Percentiles rank a stretch among this genome's conserved stretches.
Evolutionary conservation across 768 basidiomycete species (phyloP).

Genomic region (Crassisporium funariophilum): DNA sequence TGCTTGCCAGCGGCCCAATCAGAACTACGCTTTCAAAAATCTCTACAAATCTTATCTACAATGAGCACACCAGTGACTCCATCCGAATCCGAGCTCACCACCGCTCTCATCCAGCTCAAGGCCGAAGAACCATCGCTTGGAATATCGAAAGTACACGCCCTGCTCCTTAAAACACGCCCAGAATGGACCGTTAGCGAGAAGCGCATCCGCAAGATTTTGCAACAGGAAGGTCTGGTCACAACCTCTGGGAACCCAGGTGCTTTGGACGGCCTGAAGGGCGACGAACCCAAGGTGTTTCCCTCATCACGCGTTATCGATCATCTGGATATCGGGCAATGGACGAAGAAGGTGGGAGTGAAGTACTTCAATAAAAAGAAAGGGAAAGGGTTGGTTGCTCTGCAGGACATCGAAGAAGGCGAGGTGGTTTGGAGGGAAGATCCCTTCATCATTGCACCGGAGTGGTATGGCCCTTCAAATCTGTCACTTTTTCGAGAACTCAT

Average conservation of each 20-base stretch:
- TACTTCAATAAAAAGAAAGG: slow-evolving; percentile 74
- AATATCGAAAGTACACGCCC: slow-evolving; percentile 67
- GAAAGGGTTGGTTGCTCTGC: slow-evolving; percentile 78
- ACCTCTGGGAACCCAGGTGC: slow-evolving; percentile 16
- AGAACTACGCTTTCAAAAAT: no score
- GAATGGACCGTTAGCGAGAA: slow-evolving; percentile 86
- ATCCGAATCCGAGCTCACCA: slow-evolving; percentile 62
- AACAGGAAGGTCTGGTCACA: slow-evolving; percentile 52
- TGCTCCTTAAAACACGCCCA: slow-evolving; percentile 59
- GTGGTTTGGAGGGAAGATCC: slow-evolving; percentile 86
- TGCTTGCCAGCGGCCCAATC: no score
- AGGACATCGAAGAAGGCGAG: slow-evolving; percentile 69
- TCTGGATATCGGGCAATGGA: slow-evolving; percentile 66
- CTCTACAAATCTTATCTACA: no score
- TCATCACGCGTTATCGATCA: slow-evolving; percentile 64
- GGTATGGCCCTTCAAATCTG: slow-evolving; percentile 46
- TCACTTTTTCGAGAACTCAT: neutral
- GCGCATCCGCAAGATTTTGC: slow-evolving; percentile 71
- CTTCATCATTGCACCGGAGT: slow-evolving; percentile 79
- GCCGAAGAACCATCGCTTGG: slow-evolving; percentile 64
- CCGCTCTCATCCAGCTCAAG: slow-evolving; percentile 57
- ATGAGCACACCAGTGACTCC: slow-evolving; percentile 41
- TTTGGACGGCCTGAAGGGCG: slow-evolving; percentile 12
- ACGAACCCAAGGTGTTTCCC: slow-evolving; percentile 44
- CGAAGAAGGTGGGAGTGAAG: slow-evolving; percentile 62